Base-by-base conservation (phyloP, 345 rosid species). In the Chamaenerion angustifolium region DNA sequence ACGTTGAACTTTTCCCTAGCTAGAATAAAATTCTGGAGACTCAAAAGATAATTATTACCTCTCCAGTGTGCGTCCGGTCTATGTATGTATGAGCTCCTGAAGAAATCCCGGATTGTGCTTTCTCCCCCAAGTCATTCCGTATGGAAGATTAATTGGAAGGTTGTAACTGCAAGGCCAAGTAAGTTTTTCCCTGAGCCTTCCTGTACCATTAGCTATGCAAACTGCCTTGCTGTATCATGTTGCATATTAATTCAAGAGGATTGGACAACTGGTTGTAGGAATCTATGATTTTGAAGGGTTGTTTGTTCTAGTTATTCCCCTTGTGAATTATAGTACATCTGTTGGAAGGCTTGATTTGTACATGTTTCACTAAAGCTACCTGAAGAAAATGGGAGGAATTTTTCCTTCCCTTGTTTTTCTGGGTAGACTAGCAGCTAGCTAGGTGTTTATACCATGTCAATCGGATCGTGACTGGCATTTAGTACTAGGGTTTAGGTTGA, bases 61-160 rank as follows among this genome's bases (percentile, higher is more conserved):
- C 58, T 51, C 25, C 73, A 88, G 97, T 66, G 55, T 57, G 97
- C 97, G 0, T 88, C 85, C 43, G 95, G 97, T 60, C 64, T 71
- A 15, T 80, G 87, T 54, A 51, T 80, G 69, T 77, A 82, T 55
- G 79, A 82, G 62, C 70, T 77, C 49, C 70, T 88, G 46, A 88
- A 76, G 74, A 64, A 55, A 57, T 71, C 69, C 43, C 79, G 76
- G 25, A 46, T 55, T 40, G 55, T 88, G 61, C 65, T 80, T 45
- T 64, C 66, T 3, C 77, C 83, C 31, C 80, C 88, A 49, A 42
- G 64, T 40, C 80, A 66, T 41, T 47, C 75, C 11, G 55, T 66
- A 47, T 71, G 66, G 83, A 82, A 84, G 64, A 64, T 48, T 59
- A 68, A 66, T 47, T 59, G 67, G 56, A 80, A 70, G 62, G 60